Percentiles rank a stretch among this genome's conserved stretches.
Conservation (phyloP, 305 asterid species). For the Euphrasia arctica region DNA sequence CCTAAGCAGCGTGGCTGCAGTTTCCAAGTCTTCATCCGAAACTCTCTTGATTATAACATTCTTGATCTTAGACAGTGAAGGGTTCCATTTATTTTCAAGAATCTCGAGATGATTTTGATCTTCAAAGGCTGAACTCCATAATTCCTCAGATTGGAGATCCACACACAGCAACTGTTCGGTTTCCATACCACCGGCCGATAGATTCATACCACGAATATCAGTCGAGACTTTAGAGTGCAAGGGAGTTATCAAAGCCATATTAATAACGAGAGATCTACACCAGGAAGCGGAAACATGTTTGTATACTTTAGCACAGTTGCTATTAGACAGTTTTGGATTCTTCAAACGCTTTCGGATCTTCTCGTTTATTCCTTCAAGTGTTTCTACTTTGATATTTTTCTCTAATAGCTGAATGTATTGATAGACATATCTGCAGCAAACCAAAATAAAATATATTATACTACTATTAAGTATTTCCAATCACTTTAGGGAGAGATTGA, state of each 20-base stretch:
- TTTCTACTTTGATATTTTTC: conserved; percentile 72
- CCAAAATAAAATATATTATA: not conserved
- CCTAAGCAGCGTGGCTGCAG: conserved; percentile 73
- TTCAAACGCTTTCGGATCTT: conserved; percentile 93
- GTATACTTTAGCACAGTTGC: conserved; percentile 70
- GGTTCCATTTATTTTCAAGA: conserved; percentile 86
- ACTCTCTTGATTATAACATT: conserved; percentile 81
- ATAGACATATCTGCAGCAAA: conserved; percentile 65
- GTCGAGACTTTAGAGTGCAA: conserved; percentile 71
- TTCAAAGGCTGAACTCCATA: conserved; percentile 87
- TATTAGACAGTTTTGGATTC: conserved; percentile 91
- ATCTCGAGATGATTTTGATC: conserved; percentile 64
- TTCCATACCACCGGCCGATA: conserved; percentile 50
- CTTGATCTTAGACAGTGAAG: conserved; percentile 74
- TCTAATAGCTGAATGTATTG: conserved; percentile 75
- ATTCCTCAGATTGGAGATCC: conserved; percentile 86
- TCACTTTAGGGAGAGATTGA: no score
- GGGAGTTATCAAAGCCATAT: conserved; percentile 91
- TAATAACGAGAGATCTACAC: conserved; percentile 95
- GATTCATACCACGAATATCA: conserved; percentile 51
- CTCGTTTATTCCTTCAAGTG: conserved; percentile 90
- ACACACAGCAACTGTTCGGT: conserved; percentile 72
- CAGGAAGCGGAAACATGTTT: conserved; percentile 93
- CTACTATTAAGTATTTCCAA: no score
- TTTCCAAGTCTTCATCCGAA: conserved; percentile 92